Evolutionary conservation across 176 grass and related monocot genomes (phyloP).

Genomic region (Carex kokanica): DNA sequence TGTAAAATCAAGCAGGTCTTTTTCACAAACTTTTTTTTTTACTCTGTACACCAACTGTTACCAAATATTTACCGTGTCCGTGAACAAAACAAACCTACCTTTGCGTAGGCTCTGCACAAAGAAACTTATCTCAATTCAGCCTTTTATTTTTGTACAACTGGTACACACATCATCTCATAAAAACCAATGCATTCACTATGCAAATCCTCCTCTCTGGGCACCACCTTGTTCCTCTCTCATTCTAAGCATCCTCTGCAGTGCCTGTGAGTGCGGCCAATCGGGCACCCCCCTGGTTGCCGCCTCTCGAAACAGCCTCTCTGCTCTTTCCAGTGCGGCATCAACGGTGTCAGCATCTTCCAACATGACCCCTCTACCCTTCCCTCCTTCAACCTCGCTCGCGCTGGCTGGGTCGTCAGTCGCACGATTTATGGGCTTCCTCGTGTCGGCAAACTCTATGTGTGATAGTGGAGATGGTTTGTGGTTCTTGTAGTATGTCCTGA

Average conservation of each 20-base stretch:
- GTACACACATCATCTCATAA: not conserved
- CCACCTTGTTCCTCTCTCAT: not conserved
- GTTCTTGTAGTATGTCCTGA: slow-evolving; percentile 57
- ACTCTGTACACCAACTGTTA: not conserved
- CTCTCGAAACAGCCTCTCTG: slow-evolving; percentile 56
- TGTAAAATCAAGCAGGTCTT: too few relatives aligned
- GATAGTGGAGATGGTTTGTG: slow-evolving; percentile 78
- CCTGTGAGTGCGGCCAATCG: slow-evolving; percentile 67
- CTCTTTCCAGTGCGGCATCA: slow-evolving; percentile 50
- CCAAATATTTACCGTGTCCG: not conserved
- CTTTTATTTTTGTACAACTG: not conserved
- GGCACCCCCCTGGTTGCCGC: slow-evolving; percentile 41
- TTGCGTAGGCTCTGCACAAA: too few relatives aligned
- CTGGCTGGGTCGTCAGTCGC: slow-evolving; percentile 37
- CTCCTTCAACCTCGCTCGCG: slow-evolving; percentile 20
- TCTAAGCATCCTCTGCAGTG: slow-evolving; percentile 48
- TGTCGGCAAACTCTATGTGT: slow-evolving; percentile 66
- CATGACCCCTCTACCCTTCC: not conserved
- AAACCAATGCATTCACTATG: not conserved
- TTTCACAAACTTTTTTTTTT: too few relatives aligned
- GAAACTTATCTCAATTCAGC: not conserved
- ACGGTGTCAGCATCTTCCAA: slow-evolving; percentile 64
- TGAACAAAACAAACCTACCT: not conserved
- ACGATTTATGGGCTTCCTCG: slow-evolving; percentile 50
- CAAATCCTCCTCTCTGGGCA: not conserved